Evolutionary conservation across 106 monocot genomes (phyloP).

Genomic region (Gastrodia elata): DNA sequence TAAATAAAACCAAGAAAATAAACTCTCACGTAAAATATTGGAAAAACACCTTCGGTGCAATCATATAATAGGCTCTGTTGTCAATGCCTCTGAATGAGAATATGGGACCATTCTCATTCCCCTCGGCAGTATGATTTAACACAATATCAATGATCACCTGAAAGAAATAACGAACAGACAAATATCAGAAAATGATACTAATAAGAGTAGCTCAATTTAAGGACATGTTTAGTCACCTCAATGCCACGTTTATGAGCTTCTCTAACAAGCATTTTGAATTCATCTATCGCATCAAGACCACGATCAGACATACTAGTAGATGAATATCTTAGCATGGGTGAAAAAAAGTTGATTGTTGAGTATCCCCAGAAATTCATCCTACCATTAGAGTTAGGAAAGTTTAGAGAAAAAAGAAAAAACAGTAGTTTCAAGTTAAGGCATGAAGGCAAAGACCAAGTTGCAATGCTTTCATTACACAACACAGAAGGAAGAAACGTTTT

Average conservation of each 20-base stretch:
- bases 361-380: constrained; percentile 96
- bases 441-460: neutral
- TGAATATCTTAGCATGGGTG: constrained; percentile 91
- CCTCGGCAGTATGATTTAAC: constrained; percentile 96
- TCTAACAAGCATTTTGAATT: constrained; percentile 74
- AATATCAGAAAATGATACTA: neutral
- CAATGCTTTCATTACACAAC: neutral
- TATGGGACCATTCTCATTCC: constrained; percentile 90
- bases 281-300: constrained; percentile 75
- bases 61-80: constrained; percentile 85
- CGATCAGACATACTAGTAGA: constrained; percentile 47
- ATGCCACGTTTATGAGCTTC: constrained; percentile 91
- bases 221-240: constrained; percentile 36
- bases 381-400: neutral
- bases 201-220: neutral
- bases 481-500: neutral
- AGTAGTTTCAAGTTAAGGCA: neutral
- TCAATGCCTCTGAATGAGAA: constrained; percentile 85
- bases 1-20: too few relatives aligned
- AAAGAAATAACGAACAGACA: neutral
- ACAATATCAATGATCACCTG: constrained; percentile 92
- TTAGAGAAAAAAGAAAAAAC: neutral
- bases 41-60: constrained; percentile 67
- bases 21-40: neutral
- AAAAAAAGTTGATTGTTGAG: constrained; percentile 85